Base-by-base conservation (phyloP, 2,329 filamentous ascomycete species). In the Thielaviopsis euricoi region DNA sequence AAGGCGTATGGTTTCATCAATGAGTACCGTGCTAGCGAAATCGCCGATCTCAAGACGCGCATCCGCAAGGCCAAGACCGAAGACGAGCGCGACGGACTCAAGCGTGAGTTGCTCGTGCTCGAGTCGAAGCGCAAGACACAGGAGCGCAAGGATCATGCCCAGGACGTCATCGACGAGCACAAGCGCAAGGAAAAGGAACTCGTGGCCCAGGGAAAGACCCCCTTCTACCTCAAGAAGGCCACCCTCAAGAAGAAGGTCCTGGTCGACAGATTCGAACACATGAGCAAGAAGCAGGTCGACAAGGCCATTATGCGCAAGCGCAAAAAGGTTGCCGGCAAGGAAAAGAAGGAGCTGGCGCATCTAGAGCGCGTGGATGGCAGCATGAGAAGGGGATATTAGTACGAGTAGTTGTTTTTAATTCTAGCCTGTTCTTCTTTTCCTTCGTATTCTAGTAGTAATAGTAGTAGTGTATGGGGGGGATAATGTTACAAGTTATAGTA, bases 201-300 rank as follows among this genome's bases (percentile, higher is more conserved):
- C 61, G 83, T 97, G 55, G 82, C 82, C 65, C 81, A 94, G 73
- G 93, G 93, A 61, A 96, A 96, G 81, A 82, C 79, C 68, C 91
- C 93, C 0, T 98, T 89, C 73, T 97, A 88, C 71, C 74, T 97
- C 65, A 98, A 98, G 80, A 85, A 84, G 74, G 82, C 83, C 66
- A 91, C 96, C 72, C 81, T 93, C 75, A 95, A 93, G 83, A 89
- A 91, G 76, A 76, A 85, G 70, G 76, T 89, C 58, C 74, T 96
- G 62, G 75, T 87, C 66, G 84, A 93, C 65, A 82, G 85, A 68
- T 96, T 87, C 71, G 79, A 84, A 64, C 79, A 80, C 60, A 86
- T 97, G 85, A 93, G 87, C 71, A 85, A 86, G 67, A 85, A 83
- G 68, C 84, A 96, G 71, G 80, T 89, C 60, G 86, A 94, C 62